phyloP scores from a whole-genome alignment of 2,329 filamentous ascomycete genomes.

The Cladosporium sphaerospermum region DNA sequence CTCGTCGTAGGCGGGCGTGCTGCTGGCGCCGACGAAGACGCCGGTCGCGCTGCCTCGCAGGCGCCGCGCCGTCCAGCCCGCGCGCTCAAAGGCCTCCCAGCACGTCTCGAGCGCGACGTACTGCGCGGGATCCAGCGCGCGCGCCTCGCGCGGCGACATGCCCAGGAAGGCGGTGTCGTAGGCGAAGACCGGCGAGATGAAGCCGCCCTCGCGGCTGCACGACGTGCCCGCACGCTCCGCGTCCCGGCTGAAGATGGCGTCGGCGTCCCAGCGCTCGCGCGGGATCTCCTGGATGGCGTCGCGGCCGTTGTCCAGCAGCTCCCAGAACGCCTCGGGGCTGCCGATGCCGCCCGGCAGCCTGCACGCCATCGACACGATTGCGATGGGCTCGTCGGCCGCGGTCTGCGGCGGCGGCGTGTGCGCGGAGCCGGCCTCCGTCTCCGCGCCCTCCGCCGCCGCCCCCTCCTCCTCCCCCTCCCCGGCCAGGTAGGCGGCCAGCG shows the following conservation, averaged over 20 bases:
- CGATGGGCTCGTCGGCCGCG: constrained; percentile 5
- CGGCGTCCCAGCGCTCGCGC: constrained; percentile 16
- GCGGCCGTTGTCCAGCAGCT: too few species aligned
- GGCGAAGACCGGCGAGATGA: too few species aligned
- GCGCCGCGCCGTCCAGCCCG: too few species aligned
- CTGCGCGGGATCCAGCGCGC: constrained; percentile 25
- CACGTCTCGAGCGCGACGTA: constrained; percentile 20
- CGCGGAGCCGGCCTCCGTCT: too few species aligned
- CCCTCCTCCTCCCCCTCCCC: too few species aligned
- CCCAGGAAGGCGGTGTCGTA: constrained; percentile 24
- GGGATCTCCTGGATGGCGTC: constrained; percentile 17
- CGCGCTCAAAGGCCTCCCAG: too few species aligned
- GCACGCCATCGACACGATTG: constrained; percentile 12
- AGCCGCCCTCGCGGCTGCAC: constrained; percentile 23
- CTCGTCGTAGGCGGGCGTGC: too few species aligned
- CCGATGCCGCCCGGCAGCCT: constrained; percentile 12
- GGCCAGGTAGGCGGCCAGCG: too few species aligned
- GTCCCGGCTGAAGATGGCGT: constrained; percentile 19
- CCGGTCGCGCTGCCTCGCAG: too few species aligned
- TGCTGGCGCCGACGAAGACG: too few species aligned
- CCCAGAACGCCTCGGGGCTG: constrained; percentile 19
- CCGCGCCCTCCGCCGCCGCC: too few species aligned
- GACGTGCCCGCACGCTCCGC: constrained; percentile 5
- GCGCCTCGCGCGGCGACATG: constrained; percentile 17
- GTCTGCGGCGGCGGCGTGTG: too few species aligned